Percentiles rank a stretch among this genome's conserved stretches.
phyloP scores from a whole-genome alignment of 2,329 filamentous ascomycete genomes.

The Botrytis porri region DNA sequence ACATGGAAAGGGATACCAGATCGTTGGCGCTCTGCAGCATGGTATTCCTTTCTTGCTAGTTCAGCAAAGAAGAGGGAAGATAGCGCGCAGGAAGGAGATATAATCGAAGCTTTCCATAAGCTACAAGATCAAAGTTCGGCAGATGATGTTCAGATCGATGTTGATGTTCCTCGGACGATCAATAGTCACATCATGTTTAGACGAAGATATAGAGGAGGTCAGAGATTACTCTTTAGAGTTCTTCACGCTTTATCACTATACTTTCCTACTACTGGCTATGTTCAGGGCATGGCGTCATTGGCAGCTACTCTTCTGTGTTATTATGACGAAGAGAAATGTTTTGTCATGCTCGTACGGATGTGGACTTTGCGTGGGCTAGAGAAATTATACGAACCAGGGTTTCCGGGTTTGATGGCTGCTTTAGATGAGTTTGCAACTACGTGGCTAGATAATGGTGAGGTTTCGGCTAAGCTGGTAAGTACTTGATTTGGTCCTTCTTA shows the following conservation, averaged over 20 bases:
- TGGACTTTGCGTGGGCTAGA: constrained; percentile 88
- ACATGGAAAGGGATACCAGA: constrained; percentile 99
- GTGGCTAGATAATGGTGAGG: constrained; percentile 76
- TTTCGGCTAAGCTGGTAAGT: constrained; percentile 77
- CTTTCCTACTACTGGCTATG: constrained; percentile 87
- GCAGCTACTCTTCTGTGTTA: constrained; percentile 93
- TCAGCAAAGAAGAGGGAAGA: constrained; percentile 66
- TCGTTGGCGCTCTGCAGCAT: constrained; percentile 87
- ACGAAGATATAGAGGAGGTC: constrained; percentile 83
- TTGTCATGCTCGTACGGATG: constrained; percentile 93
- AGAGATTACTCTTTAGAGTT: constrained; percentile 87
- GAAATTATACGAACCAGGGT: constrained; percentile 78
- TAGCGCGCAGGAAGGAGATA: constrained; percentile 64
- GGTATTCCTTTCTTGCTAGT: constrained; percentile 85
- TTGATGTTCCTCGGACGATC: constrained; percentile 94
- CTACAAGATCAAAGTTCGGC: constrained; percentile 72
- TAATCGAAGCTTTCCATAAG: constrained; percentile 69
- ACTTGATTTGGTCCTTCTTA: not conserved
- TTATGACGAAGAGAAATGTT: constrained; percentile 91
- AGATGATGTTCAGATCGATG: constrained; percentile 94
- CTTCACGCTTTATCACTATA: constrained; percentile 89
- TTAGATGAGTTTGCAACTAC: constrained; percentile 78
- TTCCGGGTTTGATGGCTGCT: constrained; percentile 81
- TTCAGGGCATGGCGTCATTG: constrained; percentile 95
- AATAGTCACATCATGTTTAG: constrained; percentile 97